Conservation (phyloP, 1,284 basidiomycete genomes). For the Meira miltonrushii region DNA sequence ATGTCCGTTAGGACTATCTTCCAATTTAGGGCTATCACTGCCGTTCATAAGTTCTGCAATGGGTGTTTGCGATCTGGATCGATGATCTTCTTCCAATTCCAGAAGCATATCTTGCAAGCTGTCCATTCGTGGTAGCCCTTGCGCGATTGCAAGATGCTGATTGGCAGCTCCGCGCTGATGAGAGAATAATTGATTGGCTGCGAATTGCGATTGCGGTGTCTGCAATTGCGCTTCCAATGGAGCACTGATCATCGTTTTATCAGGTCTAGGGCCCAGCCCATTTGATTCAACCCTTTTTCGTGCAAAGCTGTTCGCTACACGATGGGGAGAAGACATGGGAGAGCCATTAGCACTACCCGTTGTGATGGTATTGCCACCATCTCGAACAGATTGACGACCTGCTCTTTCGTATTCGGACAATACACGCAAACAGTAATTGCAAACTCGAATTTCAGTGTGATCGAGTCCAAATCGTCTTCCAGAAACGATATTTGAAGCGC, state of each 20-base stretch:
- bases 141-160: no score
- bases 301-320: conserved; percentile 4
- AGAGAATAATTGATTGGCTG: conserved; percentile 28
- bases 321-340: not conserved
- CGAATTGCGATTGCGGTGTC: conserved; percentile 41
- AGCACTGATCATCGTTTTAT: conserved; percentile 41
- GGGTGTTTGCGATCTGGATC: conserved; percentile 1
- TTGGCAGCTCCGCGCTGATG: not conserved
- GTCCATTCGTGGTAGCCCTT: not conserved
- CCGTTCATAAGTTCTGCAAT: not conserved
- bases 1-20: conserved; percentile 9
- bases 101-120: conserved; percentile 7
- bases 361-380: no score
- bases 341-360: not conserved
- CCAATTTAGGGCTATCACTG: not conserved
- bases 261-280: not conserved
- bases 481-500: conserved; percentile 95
- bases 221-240: conserved; percentile 48
- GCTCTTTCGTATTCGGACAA: conserved; percentile 62
- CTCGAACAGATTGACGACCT: not conserved
- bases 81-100: not conserved
- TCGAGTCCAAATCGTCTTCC: conserved; percentile 67
- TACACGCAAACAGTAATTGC: conserved; percentile 88
- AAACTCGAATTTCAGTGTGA: conserved; percentile 70
- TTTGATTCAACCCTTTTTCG: conserved; percentile 6